Conservation (phyloP, 2,329 filamentous ascomycete species). For the Colletotrichum shisoi region DNA sequence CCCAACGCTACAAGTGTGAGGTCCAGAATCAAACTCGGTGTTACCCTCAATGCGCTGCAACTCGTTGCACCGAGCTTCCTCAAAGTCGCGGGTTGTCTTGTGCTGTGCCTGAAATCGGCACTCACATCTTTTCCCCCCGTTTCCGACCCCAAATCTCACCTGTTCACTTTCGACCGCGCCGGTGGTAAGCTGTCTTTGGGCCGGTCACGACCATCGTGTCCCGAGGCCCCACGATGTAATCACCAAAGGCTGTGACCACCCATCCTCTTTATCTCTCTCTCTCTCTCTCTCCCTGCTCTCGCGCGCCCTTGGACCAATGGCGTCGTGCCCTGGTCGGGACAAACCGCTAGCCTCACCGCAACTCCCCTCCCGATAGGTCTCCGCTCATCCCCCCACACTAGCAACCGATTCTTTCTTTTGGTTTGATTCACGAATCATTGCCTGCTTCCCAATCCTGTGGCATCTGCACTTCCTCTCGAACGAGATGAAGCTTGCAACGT, state of each 20-base stretch:
- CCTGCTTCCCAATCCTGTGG: slow-evolving; percentile 16
- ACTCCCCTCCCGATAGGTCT: slow-evolving; percentile 40
- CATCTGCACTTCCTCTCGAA: slow-evolving; percentile 29
- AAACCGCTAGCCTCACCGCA: slow-evolving; percentile 42
- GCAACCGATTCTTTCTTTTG: slow-evolving; percentile 31
- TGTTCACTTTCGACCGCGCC: slow-evolving; percentile 17
- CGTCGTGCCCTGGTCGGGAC: slow-evolving; percentile 26
- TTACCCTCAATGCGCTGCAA: background rate
- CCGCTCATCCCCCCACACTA: slow-evolving; percentile 35
- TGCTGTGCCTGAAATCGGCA: background rate
- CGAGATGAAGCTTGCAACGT: slow-evolving; percentile 23
- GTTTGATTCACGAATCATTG: slow-evolving; percentile 31
- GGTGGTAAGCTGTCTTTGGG: slow-evolving; percentile 12
- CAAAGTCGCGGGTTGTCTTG: background rate
- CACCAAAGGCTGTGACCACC: slow-evolving; percentile 15
- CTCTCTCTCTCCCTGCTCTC: slow-evolving; percentile 12
- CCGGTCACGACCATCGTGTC: slow-evolving; percentile 22
- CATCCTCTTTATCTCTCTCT: background rate
- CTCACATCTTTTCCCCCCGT: background rate
- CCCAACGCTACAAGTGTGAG: slow-evolving; percentile 14
- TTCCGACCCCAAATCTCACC: slow-evolving; percentile 10
- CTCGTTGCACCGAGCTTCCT: background rate
- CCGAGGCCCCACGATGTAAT: slow-evolving; percentile 25
- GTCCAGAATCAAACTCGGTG: background rate
- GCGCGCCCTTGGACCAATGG: slow-evolving; percentile 24